phyloP scores from a whole-genome alignment of 441 rosid genomes.

The Gossypium gossypioides region DNA sequence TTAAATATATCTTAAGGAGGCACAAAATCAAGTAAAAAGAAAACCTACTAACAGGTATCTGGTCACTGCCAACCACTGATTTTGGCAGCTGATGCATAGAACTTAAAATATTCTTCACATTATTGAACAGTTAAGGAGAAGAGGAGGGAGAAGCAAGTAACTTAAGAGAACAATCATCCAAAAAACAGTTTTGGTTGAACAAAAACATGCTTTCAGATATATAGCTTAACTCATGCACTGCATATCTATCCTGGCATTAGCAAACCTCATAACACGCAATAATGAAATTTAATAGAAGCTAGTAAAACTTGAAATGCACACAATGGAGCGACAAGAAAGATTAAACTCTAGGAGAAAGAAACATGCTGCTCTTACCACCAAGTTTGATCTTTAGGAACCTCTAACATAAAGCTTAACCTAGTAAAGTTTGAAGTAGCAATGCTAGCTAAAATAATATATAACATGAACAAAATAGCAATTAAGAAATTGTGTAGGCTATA shows the following conservation, averaged over 20 bases:
- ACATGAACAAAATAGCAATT: neutral
- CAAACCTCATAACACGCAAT: neutral
- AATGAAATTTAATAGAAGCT: neutral
- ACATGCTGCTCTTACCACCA: neutral
- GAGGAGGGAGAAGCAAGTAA: neutral
- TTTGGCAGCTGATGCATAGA: neutral
- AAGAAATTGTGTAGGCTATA: neutral
- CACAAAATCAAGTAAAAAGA: neutral
- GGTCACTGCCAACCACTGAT: neutral
- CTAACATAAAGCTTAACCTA: neutral
- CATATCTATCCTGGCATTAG: neutral
- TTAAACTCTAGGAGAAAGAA: neutral
- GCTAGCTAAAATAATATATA: neutral
- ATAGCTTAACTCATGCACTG: neutral
- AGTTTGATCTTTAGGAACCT: neutral
- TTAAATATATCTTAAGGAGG: neutral
- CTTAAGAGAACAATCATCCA: neutral
- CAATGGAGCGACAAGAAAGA: neutral
- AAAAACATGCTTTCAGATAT: neutral
- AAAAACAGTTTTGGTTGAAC: neutral
- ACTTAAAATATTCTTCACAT: neutral
- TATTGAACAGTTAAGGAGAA: neutral
- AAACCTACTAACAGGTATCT: neutral
- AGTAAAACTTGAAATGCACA: neutral
- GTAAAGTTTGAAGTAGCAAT: neutral